A percentile compares a stretch with the other conserved stretches of the same genome.
These are phyloP conservation scores for Penicillium vulpinum DNA, from an alignment of 2,329 filamentous ascomycete species.

Conservation along the genomic window DNA sequence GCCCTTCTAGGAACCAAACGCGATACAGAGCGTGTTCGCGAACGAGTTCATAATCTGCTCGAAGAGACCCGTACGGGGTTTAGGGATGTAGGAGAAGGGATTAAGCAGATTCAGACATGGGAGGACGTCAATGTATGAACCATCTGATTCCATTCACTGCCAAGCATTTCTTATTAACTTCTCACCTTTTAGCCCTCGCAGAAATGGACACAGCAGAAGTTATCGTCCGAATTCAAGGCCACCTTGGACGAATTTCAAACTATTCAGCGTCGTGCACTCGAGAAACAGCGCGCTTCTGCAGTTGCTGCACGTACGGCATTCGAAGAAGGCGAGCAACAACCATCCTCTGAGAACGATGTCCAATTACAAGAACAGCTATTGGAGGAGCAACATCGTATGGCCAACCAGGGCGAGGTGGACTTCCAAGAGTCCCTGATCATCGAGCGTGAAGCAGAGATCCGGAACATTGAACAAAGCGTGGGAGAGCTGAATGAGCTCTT, in stretches of 20 bases:
- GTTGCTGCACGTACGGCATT: conserved; percentile 78
- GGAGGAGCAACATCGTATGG: conserved; percentile 75
- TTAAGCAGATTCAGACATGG: conserved; percentile 90
- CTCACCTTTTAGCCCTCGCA: conserved; percentile 69
- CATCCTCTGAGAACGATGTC: conserved; percentile 38
- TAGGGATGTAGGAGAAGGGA: conserved; percentile 86
- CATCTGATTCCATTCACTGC: not conserved
- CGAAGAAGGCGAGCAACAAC: conserved; percentile 52
- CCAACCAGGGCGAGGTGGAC: conserved; percentile 90
- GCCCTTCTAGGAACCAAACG: conserved; percentile 83
- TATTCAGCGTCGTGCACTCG: conserved; percentile 84
- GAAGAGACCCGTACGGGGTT: conserved; percentile 85
- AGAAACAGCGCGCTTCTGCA: conserved; percentile 87
- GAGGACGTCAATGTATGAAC: conserved; percentile 72
- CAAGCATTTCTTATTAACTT: conserved; percentile 11
- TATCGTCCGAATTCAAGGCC: conserved; percentile 88
- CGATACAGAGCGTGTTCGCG: conserved; percentile 85
- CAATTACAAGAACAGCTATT: conserved; percentile 67
- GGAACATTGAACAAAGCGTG: conserved; percentile 95
- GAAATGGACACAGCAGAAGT: conserved; percentile 93
- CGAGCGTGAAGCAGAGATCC: conserved; percentile 94
- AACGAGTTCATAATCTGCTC: conserved; percentile 82
- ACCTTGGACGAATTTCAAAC: conserved; percentile 87
- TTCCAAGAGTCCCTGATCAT: conserved; percentile 96
- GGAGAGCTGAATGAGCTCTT: conserved; percentile 96